phyloP scores from a whole-genome alignment of 768 basidiomycete genomes.

The button mushroom (Agaricus bisporus) region DNA sequence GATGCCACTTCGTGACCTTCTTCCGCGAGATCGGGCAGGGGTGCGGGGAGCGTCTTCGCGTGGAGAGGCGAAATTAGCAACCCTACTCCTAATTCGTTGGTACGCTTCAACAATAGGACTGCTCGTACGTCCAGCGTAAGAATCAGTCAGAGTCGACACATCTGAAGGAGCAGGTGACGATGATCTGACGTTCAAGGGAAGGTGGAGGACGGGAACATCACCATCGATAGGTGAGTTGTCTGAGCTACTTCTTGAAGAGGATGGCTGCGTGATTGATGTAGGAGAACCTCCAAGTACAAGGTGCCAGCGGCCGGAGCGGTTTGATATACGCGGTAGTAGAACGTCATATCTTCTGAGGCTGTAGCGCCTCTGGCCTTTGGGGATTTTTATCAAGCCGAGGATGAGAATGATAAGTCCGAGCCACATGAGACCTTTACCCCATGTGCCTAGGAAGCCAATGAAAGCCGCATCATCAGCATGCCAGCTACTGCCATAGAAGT shows the following conservation, averaged over 20 bases:
- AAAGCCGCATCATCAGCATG: slow-evolving; percentile 98
- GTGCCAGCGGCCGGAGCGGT: slow-evolving; percentile 65
- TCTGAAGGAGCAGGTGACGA: slow-evolving; percentile 53
- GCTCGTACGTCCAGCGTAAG: slow-evolving; percentile 31
- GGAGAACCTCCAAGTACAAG: slow-evolving; percentile 62
- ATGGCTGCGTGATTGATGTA: slow-evolving; percentile 24
- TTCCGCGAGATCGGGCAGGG: slow-evolving; percentile 41
- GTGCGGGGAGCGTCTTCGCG: slow-evolving; percentile 37
- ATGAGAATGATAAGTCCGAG: slow-evolving; percentile 69
- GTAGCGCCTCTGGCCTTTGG: slow-evolving; percentile 53
- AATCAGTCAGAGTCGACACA: slow-evolving; percentile 35
- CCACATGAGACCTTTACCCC: slow-evolving; percentile 89
- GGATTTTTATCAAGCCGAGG: slow-evolving; percentile 54
- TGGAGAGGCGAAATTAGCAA: slow-evolving; percentile 40
- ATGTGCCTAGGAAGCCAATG: slow-evolving; percentile 83
- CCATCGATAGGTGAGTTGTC: slow-evolving; percentile 39
- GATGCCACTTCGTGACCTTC: slow-evolving; percentile 48
- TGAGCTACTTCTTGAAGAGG: slow-evolving; percentile 33
- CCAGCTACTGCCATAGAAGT: slow-evolving; percentile 98
- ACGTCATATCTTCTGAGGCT: slow-evolving; percentile 68
- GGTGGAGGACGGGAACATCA: slow-evolving; percentile 52
- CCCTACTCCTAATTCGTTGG: slow-evolving; percentile 51
- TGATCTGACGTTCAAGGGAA: slow-evolving; percentile 55
- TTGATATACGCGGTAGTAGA: slow-evolving; percentile 64
- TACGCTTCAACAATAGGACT: slow-evolving; percentile 50